phyloP scores from a whole-genome alignment of 2,329 filamentous ascomycete species.

The Scedosporium apiospermum region DNA sequence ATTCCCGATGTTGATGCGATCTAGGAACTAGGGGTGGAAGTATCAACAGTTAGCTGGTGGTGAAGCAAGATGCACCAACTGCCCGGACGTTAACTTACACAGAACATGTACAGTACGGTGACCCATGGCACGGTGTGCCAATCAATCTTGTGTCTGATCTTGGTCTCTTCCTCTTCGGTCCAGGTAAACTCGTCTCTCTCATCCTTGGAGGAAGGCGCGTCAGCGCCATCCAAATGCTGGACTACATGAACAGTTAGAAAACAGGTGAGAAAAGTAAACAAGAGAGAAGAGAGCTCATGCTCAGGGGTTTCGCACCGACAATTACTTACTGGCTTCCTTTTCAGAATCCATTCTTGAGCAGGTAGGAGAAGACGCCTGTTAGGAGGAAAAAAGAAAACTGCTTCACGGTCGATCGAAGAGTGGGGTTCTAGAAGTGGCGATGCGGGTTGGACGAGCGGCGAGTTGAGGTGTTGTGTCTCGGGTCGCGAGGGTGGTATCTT shows the following conservation, averaged over 20 bases:
- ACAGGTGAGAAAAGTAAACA: background rate
- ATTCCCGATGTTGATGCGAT: constrained; percentile 63
- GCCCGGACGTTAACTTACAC: constrained; percentile 26
- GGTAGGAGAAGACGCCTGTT: no score
- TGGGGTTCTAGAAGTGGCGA: background rate
- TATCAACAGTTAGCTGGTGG: background rate
- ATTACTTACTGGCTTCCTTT: background rate
- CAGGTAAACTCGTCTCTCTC: constrained; percentile 18
- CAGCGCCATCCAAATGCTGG: background rate
- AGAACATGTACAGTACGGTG: constrained; percentile 43
- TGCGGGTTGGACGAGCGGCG: background rate
- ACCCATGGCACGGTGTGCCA: constrained; percentile 41
- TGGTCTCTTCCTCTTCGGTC: constrained; percentile 39
- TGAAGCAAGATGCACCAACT: background rate
- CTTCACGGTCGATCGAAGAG: background rate
- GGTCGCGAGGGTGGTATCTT: no score
- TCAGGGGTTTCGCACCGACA: no score
- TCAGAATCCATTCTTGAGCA: background rate
- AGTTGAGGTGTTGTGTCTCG: no score
- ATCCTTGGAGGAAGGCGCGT: background rate
- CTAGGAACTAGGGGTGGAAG: constrained; percentile 30
- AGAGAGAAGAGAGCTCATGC: background rate
- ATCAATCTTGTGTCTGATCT: constrained; percentile 41
- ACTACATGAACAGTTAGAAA: background rate
- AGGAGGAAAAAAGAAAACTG: no score